Evolutionary conservation across 768 basidiomycete species (phyloP).

Genomic region (Lactarius indigo): DNA sequence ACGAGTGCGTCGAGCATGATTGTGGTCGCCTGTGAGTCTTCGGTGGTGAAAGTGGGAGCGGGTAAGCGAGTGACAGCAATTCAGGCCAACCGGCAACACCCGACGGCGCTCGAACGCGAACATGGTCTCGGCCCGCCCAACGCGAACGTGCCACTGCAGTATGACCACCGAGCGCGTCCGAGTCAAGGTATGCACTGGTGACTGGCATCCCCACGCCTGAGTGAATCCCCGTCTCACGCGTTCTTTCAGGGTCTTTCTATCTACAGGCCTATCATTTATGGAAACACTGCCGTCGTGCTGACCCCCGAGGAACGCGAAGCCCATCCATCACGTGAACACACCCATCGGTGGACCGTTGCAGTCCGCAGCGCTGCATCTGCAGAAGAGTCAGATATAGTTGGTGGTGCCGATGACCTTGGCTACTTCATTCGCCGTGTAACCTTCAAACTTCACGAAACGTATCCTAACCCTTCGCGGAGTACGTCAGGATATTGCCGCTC

Average conservation of each 20-base stretch:
- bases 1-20: constrained; percentile 59
- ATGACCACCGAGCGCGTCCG: constrained; percentile 70
- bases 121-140: neutral
- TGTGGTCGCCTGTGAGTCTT: neutral
- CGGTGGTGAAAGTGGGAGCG: constrained; percentile 9
- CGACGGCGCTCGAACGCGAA: constrained; percentile 33
- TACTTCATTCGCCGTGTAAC: constrained; percentile 95
- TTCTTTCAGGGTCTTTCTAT: constrained; percentile 73
- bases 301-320: constrained; percentile 65
- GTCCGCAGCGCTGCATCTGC: constrained; percentile 83
- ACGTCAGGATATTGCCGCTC: constrained; percentile 31
- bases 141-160: constrained; percentile 30
- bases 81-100: constrained; percentile 27
- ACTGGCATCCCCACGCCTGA: neutral
- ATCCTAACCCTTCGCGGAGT: constrained; percentile 89
- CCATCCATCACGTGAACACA: constrained; percentile 65
- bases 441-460: constrained; percentile 97
- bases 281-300: constrained; percentile 83
- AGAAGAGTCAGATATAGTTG: constrained; percentile 70
- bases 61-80: constrained; percentile 23
- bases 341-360: constrained; percentile 96
- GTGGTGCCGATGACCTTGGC: constrained; percentile 84
- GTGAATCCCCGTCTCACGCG: constrained; percentile 14
- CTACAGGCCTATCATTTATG: constrained; percentile 90
- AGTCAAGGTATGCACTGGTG: constrained; percentile 58